Percentiles rank a stretch among this genome's conserved stretches.
Evolutionary conservation across 495 filamentous ascomycete species (phyloP).

Genomic region (Penicillium flavigenum): DNA sequence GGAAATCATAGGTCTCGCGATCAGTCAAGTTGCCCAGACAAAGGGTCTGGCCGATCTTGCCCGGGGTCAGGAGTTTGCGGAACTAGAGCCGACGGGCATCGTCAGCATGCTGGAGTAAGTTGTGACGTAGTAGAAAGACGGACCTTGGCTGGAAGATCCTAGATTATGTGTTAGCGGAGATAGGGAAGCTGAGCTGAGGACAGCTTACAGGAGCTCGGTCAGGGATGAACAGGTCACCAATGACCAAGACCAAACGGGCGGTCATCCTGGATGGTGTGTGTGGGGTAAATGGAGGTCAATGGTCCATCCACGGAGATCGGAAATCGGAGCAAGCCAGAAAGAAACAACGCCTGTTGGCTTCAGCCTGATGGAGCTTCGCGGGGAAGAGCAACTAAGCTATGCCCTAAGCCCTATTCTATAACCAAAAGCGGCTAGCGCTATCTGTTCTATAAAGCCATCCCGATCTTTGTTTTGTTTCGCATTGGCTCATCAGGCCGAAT

Average conservation of each 20-base stretch:
- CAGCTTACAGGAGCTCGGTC: slow-evolving; percentile 78
- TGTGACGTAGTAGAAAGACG: slow-evolving; percentile 12
- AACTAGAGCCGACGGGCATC: slow-evolving; percentile 58
- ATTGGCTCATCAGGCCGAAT: slow-evolving; percentile 20
- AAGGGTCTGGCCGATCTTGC: slow-evolving; percentile 96
- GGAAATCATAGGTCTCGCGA: slow-evolving; percentile 91
- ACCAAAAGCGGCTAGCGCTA: slow-evolving; percentile 10
- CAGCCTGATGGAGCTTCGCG: slow-evolving; percentile 35
- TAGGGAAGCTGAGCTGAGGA: slow-evolving; percentile 7
- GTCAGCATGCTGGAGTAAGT: neutral
- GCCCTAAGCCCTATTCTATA: slow-evolving; percentile 36
- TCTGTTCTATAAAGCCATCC: slow-evolving; percentile 3
- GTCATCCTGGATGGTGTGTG: slow-evolving; percentile 55
- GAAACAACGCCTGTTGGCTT: slow-evolving; percentile 14
- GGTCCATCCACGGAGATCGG: slow-evolving; percentile 25
- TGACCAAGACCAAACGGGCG: slow-evolving; percentile 81
- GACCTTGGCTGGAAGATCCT: slow-evolving; percentile 93
- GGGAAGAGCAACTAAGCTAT: slow-evolving; percentile 32
- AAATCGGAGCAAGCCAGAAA: slow-evolving; percentile 17
- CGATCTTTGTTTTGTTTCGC: slow-evolving; percentile 7
- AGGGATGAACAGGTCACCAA: slow-evolving; percentile 97
- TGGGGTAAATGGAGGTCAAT: slow-evolving; percentile 25
- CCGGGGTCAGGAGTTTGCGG: slow-evolving; percentile 94
- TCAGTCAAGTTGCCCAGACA: slow-evolving; percentile 97
- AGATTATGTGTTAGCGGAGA: slow-evolving; percentile 27